These are phyloP conservation scores for Nicotiana sylvestris DNA, from an alignment of 257 asterid genomes.

Conservation along the genomic window DNA sequence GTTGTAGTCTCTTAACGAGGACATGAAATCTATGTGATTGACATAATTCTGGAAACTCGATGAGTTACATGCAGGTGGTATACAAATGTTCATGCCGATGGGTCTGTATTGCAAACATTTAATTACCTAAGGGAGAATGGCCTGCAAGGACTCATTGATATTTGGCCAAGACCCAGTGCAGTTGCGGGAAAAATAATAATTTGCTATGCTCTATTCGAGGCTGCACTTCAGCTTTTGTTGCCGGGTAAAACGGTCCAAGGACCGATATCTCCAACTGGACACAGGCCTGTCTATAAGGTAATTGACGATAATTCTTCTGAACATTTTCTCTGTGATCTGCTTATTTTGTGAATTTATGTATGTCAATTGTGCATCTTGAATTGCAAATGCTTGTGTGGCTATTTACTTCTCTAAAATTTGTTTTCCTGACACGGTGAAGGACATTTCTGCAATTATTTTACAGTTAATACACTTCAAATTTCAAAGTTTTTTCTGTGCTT, in stretches of 20 bases:
- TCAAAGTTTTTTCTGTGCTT: conserved; percentile 18
- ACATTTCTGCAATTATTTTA: neutral
- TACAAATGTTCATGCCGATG: conserved; percentile 95
- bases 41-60: neutral
- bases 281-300: conserved; percentile 88
- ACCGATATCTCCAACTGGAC: conserved; percentile 87
- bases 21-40: neutral
- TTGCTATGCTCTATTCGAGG: conserved; percentile 78
- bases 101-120: conserved; percentile 69
- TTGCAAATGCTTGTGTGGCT: neutral
- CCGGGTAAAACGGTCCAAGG: conserved; percentile 90
- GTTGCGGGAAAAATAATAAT: conserved; percentile 74
- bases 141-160: conserved; percentile 53
- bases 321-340: neutral
- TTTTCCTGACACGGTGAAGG: neutral
- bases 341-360: neutral
- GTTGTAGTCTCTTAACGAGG: neutral
- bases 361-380: neutral
- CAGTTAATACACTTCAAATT: neutral
- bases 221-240: conserved; percentile 79
- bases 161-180: conserved; percentile 85
- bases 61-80: conserved; percentile 72
- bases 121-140: conserved; percentile 62
- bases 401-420: neutral
- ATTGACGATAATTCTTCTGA: neutral